phyloP scores from a whole-genome alignment of 805 yeast species.

The Metschnikowia baotianmanensis region DNA sequence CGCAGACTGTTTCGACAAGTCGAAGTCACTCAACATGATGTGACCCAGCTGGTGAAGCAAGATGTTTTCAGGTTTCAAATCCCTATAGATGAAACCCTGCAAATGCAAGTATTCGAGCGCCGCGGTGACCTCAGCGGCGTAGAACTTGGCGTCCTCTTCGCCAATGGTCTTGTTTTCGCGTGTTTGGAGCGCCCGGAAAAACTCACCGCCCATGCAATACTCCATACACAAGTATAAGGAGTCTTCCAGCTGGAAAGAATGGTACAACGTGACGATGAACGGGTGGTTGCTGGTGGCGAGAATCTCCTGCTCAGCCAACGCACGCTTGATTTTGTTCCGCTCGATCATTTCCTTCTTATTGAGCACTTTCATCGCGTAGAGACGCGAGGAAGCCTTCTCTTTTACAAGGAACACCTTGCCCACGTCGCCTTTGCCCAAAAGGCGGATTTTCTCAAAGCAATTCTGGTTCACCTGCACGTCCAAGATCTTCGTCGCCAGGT shows the following conservation, averaged over 20 bases:
- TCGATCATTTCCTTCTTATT: conserved; percentile 92
- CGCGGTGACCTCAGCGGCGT: conserved; percentile 96
- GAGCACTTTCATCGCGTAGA: conserved; percentile 91
- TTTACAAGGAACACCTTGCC: conserved; percentile 93
- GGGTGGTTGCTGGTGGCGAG: conserved; percentile 95
- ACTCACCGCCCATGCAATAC: conserved; percentile 99
- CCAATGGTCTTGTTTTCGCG: conserved; percentile 79
- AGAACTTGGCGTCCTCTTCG: conserved; percentile 88
- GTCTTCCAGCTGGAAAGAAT: conserved; percentile 92
- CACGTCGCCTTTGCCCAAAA: conserved; percentile 97
- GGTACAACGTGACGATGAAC: conserved; percentile 92
- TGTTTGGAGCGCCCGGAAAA: conserved; percentile 92
- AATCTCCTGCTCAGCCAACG: conserved; percentile 94
- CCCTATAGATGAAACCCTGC: conserved; percentile 97
- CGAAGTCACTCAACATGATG: conserved; percentile 96
- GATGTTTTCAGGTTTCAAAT: conserved; percentile 94
- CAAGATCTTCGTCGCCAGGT: conserved; percentile 68
- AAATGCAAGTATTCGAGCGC: conserved; percentile 93
- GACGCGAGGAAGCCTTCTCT: conserved; percentile 68
- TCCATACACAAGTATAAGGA: conserved; percentile 94
- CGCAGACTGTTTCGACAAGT: conserved; percentile 84
- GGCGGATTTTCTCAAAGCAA: conserved; percentile 82
- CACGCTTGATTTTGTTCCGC: conserved; percentile 91
- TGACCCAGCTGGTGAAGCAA: conserved; percentile 95
- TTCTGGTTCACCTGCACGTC: conserved; percentile 82